Conservation (phyloP, 495 filamentous ascomycete genomes). For the Aspergillus indologenus region DNA sequence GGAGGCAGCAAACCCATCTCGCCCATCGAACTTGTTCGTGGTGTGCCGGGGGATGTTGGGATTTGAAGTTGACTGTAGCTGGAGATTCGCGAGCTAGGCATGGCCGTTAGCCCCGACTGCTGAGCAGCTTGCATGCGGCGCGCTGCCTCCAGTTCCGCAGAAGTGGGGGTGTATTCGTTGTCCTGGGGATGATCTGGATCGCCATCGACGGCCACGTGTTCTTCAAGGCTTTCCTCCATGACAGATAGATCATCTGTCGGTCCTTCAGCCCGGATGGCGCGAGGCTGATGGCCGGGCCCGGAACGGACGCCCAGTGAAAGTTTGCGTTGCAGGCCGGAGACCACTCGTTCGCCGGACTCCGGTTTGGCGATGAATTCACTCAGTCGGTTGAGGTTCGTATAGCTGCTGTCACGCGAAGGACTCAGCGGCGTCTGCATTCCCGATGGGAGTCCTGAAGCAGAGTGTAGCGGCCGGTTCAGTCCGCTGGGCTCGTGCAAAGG, state of each 20-base stretch:
- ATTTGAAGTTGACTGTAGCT: slow-evolving; percentile 23
- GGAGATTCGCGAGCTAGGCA: background rate
- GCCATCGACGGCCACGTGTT: slow-evolving; percentile 26
- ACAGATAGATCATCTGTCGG: slow-evolving; percentile 22
- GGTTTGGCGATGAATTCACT: slow-evolving; percentile 43
- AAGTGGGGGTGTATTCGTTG: slow-evolving; percentile 37
- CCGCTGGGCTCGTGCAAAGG: too few species aligned
- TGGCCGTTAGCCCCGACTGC: background rate
- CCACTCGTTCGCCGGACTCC: slow-evolving; percentile 34
- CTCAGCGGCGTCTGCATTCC: slow-evolving; percentile 31
- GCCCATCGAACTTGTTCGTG: slow-evolving; percentile 37
- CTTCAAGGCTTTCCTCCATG: slow-evolving; percentile 23
- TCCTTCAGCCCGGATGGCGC: slow-evolving; percentile 23
- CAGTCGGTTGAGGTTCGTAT: slow-evolving; percentile 49
- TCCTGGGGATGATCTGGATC: slow-evolving; percentile 41
- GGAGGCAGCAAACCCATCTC: slow-evolving; percentile 19
- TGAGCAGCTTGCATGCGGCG: slow-evolving; percentile 16
- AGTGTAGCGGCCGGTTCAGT: slow-evolving; percentile 28
- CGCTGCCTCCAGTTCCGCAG: slow-evolving; percentile 29
- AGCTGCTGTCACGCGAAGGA: slow-evolving; percentile 44
- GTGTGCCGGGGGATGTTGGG: slow-evolving; percentile 23
- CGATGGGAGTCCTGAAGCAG: slow-evolving; percentile 37
- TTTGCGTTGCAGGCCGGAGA: slow-evolving; percentile 36
- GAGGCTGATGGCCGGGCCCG: slow-evolving; percentile 32
- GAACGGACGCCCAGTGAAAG: slow-evolving; percentile 35